phyloP scores from a whole-genome alignment of 2,329 filamentous ascomycete species.

The Fusarium pilosicola region DNA sequence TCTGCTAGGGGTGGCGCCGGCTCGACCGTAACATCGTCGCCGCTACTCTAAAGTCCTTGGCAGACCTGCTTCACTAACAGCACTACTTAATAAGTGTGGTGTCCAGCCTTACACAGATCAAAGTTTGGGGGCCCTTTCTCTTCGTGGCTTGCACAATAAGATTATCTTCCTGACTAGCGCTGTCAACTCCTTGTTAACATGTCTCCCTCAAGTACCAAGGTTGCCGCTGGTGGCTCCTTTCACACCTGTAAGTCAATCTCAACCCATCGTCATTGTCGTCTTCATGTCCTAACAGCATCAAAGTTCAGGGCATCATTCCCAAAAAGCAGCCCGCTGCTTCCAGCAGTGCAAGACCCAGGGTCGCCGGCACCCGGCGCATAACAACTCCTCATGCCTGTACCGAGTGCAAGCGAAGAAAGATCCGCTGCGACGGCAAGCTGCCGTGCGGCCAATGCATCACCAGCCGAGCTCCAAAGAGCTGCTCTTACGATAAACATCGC shows the following conservation, averaged over 20 bases:
- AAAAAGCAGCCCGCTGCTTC: constrained; percentile 56
- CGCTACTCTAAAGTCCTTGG: constrained; percentile 15
- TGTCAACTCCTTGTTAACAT: constrained; percentile 35
- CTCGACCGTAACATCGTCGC: constrained; percentile 27
- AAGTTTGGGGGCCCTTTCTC: constrained; percentile 29
- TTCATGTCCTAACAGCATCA: constrained; percentile 12
- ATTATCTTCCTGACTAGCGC: constrained; percentile 24
- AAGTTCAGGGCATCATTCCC: constrained; percentile 64
- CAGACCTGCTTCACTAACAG: constrained; percentile 28
- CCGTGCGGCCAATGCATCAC: constrained; percentile 86
- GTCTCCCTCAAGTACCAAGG: constrained; percentile 57
- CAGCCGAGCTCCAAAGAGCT: constrained; percentile 81
- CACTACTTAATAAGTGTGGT: constrained; percentile 33
- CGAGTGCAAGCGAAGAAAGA: constrained; percentile 83
- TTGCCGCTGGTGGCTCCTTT: constrained; percentile 54
- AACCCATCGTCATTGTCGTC: not conserved
- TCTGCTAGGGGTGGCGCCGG: constrained; percentile 17
- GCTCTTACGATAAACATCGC: constrained; percentile 83
- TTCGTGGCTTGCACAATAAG: constrained; percentile 25
- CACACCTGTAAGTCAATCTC: constrained; percentile 39
- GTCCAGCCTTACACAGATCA: constrained; percentile 27
- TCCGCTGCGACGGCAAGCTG: constrained; percentile 83
- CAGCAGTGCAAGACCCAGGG: constrained; percentile 52
- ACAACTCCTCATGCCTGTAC: constrained; percentile 74
- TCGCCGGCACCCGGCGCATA: constrained; percentile 58